A percentile compares a stretch with the other conserved stretches of the same genome.
phyloP scores from a whole-genome alignment of 768 basidiomycete genomes.

The Amanita rubescens region DNA sequence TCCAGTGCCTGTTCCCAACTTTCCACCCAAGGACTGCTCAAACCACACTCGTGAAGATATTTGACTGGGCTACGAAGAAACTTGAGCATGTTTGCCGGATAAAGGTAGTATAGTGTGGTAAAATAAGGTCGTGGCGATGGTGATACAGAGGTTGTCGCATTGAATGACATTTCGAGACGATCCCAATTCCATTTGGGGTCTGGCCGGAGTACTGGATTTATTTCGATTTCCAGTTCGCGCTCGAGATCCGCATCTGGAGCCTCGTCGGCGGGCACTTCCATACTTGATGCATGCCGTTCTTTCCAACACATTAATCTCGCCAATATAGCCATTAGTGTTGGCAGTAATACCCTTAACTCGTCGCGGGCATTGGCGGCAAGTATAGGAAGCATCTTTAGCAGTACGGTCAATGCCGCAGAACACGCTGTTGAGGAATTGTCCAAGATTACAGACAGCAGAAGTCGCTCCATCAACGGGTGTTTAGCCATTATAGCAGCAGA shows the following conservation, averaged over 20 bases:
- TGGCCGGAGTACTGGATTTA: slow-evolving; percentile 31
- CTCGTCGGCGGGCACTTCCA: slow-evolving; percentile 21
- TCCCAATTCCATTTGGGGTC: slow-evolving; percentile 62
- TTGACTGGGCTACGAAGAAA: slow-evolving; percentile 65
- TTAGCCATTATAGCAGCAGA: slow-evolving; percentile 44
- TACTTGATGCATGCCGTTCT: slow-evolving; percentile 32
- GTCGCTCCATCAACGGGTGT: slow-evolving; percentile 55
- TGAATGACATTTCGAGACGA: slow-evolving; percentile 55
- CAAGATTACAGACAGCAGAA: slow-evolving; percentile 62
- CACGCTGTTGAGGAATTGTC: slow-evolving; percentile 72
- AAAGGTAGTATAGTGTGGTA: slow-evolving; percentile 80
- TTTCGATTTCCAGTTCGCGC: slow-evolving; percentile 31
- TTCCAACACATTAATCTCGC: slow-evolving; percentile 75
- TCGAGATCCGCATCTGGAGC: slow-evolving; percentile 29
- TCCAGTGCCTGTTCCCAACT: slow-evolving; percentile 68
- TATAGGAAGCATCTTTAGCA: slow-evolving; percentile 69
- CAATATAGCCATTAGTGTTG: slow-evolving; percentile 57
- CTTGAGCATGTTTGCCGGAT: slow-evolving; percentile 79
- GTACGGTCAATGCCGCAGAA: slow-evolving; percentile 51
- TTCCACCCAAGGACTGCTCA: slow-evolving; percentile 55
- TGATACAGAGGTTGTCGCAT: slow-evolving; percentile 39
- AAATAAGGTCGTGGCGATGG: slow-evolving; percentile 66
- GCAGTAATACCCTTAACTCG: slow-evolving; percentile 51
- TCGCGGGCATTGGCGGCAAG: slow-evolving; percentile 58
- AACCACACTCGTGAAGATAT: slow-evolving; percentile 48